Percentiles rank a stretch among this genome's conserved stretches.
Conservation (phyloP, 2,329 filamentous ascomycete genomes). For the Exophiala oligosperma region DNA sequence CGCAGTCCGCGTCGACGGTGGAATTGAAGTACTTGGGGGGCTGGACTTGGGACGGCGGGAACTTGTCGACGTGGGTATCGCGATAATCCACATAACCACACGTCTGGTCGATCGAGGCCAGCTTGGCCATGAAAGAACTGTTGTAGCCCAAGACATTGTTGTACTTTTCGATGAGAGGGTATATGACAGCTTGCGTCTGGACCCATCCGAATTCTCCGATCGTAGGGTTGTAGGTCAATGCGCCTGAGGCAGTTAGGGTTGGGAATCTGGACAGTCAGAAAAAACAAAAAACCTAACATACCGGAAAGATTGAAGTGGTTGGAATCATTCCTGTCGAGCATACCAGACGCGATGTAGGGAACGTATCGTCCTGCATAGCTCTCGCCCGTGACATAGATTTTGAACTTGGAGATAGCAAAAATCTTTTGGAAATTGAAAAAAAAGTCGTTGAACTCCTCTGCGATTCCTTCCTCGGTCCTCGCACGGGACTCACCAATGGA, state of each 20-base stretch:
- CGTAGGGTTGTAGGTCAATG: neutral
- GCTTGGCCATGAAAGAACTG: slow-evolving; percentile 9
- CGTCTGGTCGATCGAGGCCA: slow-evolving; percentile 15
- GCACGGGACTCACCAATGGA: slow-evolving; percentile 38
- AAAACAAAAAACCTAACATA: slow-evolving; percentile 13
- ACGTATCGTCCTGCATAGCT: slow-evolving; percentile 56
- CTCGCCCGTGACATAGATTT: slow-evolving; percentile 57
- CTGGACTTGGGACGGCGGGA: slow-evolving; percentile 21
- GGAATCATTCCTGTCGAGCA: slow-evolving; percentile 38
- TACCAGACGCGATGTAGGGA: slow-evolving; percentile 43
- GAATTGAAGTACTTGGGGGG: slow-evolving; percentile 21
- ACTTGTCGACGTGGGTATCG: slow-evolving; percentile 17
- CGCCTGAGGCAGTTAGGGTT: no score
- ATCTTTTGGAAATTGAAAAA: slow-evolving; percentile 51
- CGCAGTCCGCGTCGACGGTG: slow-evolving; percentile 20
- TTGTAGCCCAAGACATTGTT: slow-evolving; percentile 27
- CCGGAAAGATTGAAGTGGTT: slow-evolving; percentile 55
- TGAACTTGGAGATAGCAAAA: slow-evolving; percentile 47
- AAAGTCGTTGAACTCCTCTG: slow-evolving; percentile 50
- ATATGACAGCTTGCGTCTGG: neutral
- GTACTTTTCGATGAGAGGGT: slow-evolving; percentile 19
- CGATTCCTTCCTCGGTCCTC: slow-evolving; percentile 49
- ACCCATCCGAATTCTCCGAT: neutral
- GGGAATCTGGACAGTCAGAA: no score
- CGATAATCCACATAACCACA: slow-evolving; percentile 24